These are phyloP conservation scores for Exophiala spinifera DNA, from an alignment of 2,329 filamentous ascomycete genomes.

Conservation along the genomic window DNA sequence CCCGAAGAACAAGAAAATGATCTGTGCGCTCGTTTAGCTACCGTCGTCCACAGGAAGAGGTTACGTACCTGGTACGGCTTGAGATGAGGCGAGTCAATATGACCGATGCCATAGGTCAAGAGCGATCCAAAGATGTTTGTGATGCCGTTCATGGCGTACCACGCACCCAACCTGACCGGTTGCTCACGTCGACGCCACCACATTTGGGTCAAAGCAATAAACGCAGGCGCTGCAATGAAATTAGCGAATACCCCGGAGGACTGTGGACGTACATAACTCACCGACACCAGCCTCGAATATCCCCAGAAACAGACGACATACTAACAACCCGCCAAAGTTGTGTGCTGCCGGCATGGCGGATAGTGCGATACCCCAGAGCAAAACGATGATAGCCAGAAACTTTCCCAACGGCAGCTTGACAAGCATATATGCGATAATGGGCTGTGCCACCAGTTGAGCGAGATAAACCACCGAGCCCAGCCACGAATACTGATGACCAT, in stretches of 20 bases:
- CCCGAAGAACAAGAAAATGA: conserved; percentile 51
- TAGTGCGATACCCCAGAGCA: conserved; percentile 53
- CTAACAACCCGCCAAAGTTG: conserved; percentile 41
- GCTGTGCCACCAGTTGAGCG: conserved; percentile 54
- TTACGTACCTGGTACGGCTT: conserved; percentile 47
- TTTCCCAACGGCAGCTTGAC: conserved; percentile 62
- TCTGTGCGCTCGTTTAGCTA: conserved; percentile 28
- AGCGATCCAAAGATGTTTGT: conserved; percentile 55
- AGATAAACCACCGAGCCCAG: conserved; percentile 53
- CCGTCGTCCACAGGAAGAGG: background rate
- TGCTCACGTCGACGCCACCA: conserved; percentile 55
- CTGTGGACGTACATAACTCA: background rate
- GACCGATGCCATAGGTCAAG: conserved; percentile 52
- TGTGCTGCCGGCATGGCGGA: conserved; percentile 53
- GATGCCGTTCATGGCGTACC: conserved; percentile 52
- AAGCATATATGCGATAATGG: conserved; percentile 52
- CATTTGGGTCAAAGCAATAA: conserved; percentile 53
- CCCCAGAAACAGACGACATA: conserved; percentile 53
- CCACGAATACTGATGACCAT: conserved; percentile 56
- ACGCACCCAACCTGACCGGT: conserved; percentile 50
- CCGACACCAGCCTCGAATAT: conserved; percentile 51
- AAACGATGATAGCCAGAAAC: conserved; percentile 52
- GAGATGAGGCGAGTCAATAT: conserved; percentile 45
- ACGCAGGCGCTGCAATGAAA: conserved; percentile 44
- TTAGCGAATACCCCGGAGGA: background rate